Evolutionary conservation across 441 rosid genomes (phyloP), one percentile per base, ranked within the genome.

Genomic region (Hura crepitans): DNA sequence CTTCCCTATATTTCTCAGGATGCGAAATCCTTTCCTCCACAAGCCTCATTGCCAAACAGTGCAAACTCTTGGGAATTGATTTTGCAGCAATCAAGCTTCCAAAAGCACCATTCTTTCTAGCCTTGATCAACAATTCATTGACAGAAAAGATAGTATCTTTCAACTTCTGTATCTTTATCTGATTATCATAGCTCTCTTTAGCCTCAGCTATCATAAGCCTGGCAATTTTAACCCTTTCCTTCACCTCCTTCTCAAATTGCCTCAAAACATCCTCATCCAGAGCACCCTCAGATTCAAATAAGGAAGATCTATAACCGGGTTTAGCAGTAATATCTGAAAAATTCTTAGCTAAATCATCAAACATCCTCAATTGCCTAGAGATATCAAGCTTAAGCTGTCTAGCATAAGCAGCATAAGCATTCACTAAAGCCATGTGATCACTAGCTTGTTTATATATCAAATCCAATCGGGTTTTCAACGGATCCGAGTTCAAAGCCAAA

Each of bases 11-110:
- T 78, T 83, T 93, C 15, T 86, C 88, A 0, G 96, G 97, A 78
- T 84, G 80, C 0, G 88, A 74, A 78, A 93, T 87, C 80, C 87
- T 86, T 81, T 91, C 98, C 69, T 77, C 97, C 31, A 91, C 90
- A 65, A 93, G 88, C 81, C 98, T 81, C 98, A 93, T 93, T 0
- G 91, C 92, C 84, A 93, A 79, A 68, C 98, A 93, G 79, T 91
- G 92, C 84, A 93, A 82, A 77, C 98, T 91, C 81, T 93, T 93
- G 0, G 98, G 98, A 2, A 88, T 78, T 0, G 96, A 89, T 75
- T 85, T 91, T 0, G 98, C 98, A 25, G 97, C 81, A 51, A 93
- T 90, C 60, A 82, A 79, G 74, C 98, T 89, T 0, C 94, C 87
- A 30, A 91, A 72, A 31, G 89, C 96, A n/a, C 98, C 96, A 62